Conservation (phyloP, 352 stramenopile genomes). For the Phytophthora sp. region DNA sequence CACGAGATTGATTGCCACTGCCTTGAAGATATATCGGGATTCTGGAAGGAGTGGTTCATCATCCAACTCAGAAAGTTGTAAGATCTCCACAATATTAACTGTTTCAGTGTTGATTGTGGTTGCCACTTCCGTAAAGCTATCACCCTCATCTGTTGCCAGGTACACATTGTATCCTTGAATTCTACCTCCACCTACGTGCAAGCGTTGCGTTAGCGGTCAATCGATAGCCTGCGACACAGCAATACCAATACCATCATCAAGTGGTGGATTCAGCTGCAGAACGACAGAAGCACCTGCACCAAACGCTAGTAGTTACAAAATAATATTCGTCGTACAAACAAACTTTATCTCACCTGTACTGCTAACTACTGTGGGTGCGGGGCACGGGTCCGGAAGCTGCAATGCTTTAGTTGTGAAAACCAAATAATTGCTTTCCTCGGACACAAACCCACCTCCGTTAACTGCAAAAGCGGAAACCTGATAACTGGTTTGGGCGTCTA, state of each 20-base stretch:
- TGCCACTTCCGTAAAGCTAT: slow-evolving; percentile 39
- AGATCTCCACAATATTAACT: slow-evolving; percentile 43
- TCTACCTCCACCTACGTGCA: slow-evolving; percentile 42
- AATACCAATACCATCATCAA: slow-evolving; percentile 41
- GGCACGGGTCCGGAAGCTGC: slow-evolving; percentile 45
- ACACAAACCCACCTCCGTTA: slow-evolving; percentile 27
- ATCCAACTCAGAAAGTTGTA: slow-evolving; percentile 20
- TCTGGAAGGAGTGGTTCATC: slow-evolving; percentile 35
- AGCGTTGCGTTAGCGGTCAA: neutral
- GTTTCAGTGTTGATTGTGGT: slow-evolving; percentile 27
- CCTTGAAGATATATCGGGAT: slow-evolving; percentile 59
- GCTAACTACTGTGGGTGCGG: slow-evolving; percentile 42
- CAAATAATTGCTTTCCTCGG: slow-evolving; percentile 23
- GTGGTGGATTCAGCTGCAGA: slow-evolving; percentile 42
- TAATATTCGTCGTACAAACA: too few relatives aligned
- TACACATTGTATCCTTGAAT: slow-evolving; percentile 69
- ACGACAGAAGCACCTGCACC: slow-evolving; percentile 49
- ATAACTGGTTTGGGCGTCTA: slow-evolving; percentile 45
- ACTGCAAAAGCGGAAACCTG: slow-evolving; percentile 33
- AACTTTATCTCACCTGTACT: slow-evolving; percentile 41
- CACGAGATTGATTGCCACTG: slow-evolving; percentile 49
- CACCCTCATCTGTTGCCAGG: slow-evolving; percentile 40
- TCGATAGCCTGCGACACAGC: neutral
- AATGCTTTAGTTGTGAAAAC: slow-evolving; percentile 21
- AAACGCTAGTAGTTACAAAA: neutral